Percentiles rank a stretch among this genome's conserved stretches.
Conservation (phyloP, 225 moss, liverwort and hornwort genomes). For the Polytrichum formosum region DNA sequence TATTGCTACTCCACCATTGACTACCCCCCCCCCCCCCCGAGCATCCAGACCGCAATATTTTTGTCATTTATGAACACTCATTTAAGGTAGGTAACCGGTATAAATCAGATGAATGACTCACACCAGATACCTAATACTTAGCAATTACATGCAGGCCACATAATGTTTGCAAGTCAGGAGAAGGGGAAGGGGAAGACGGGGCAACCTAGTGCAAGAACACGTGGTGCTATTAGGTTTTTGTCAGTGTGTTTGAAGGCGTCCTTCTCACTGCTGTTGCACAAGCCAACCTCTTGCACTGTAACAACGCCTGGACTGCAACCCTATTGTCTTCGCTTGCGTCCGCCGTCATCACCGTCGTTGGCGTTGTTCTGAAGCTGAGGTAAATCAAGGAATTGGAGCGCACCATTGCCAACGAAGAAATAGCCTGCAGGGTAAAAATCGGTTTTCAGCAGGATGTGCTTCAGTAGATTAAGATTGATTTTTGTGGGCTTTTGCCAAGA, state of each 20-base stretch:
- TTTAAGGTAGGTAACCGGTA: too few relatives aligned
- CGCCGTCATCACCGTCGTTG: slow-evolving; percentile 6
- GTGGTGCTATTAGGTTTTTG: slow-evolving; percentile 21
- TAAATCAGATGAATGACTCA: too few relatives aligned
- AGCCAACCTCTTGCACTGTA: slow-evolving; percentile 27
- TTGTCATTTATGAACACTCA: too few relatives aligned
- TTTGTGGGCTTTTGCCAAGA: too few relatives aligned
- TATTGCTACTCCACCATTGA: too few relatives aligned
- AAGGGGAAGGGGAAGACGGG: neutral
- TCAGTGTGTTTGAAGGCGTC: slow-evolving; percentile 22
- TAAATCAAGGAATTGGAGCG: slow-evolving; percentile 14
- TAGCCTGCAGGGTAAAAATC: slow-evolving; percentile 13
- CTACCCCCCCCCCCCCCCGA: too few relatives aligned
- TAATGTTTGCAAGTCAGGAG: neutral
- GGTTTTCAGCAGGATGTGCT: neutral
- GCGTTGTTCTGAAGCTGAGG: slow-evolving; percentile 19
- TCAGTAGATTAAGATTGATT: neutral
- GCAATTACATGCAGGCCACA: neutral
- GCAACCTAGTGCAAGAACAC: slow-evolving; percentile 29
- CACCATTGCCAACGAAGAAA: slow-evolving; percentile 17
- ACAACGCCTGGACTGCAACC: slow-evolving; percentile 19
- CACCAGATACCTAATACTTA: neutral
- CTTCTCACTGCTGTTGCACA: slow-evolving; percentile 32
- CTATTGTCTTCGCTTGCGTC: slow-evolving; percentile 18
- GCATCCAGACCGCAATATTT: too few relatives aligned